Evolutionary conservation across 2,329 filamentous ascomycete genomes (phyloP), one percentile per base, ranked within the genome.

Genomic region (Fusarium palustre): DNA sequence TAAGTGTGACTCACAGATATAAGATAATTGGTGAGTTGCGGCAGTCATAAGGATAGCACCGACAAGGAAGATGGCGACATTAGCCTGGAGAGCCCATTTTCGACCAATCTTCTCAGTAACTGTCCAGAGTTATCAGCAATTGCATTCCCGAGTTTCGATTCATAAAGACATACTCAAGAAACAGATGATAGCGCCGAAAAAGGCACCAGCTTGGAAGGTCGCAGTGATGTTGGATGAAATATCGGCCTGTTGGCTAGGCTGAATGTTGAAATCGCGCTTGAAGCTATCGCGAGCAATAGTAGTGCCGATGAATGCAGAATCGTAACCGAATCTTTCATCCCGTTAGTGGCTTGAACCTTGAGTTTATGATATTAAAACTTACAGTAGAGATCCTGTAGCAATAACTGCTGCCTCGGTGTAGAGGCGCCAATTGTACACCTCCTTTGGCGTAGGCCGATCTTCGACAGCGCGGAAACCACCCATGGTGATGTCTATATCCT

Each of bases 381-480:
- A 80, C 76, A 83, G 77, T 18, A 83, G 48, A 2, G 81, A 82
- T 16, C 84, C 84, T 20, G 82, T 82, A 7, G 84, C 81, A 46
- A 86, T 85, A 31, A 86, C 78, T n/a, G 81, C 71, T 0, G 83
- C 80, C 47, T 83, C 80, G 8, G 76, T 77, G 69, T 87, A 87
- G 24, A 86, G 75, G 5, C 81, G 79, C 81, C 81, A 84, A 65
- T 86, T 86, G 76, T 86, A 86, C 66, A 87, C 85, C 76, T 86
- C 84, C 61, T 81, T 80, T 22, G 85, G 86, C 66, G 85, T 87
- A 28, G 85, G 85, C 68, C 85, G 80, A 74, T 87, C 85, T 73
- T 87, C 85, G 38, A 84, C 82, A 38, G 83, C 84, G 52, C 81
- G 80, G 68, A 84, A 76, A 30, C 79, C 78, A 57, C 76, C 78